Conservation (phyloP, 345 rosid species). For the Cardamine occulta region DNA sequence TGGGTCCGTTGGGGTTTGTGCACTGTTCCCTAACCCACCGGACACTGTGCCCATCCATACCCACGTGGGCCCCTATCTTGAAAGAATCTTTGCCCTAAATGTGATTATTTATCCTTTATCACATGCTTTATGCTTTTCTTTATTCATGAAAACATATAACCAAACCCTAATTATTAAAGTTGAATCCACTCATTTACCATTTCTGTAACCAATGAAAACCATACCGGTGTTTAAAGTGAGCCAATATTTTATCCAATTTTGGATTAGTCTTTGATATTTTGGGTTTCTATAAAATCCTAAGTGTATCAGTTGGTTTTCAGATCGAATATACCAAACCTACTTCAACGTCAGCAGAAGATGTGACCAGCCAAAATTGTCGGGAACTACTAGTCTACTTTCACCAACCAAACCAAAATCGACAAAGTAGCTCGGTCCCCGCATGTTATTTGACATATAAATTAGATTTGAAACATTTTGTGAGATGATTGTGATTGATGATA, state of each 20-base stretch:
- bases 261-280: slow-evolving; percentile 3
- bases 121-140: slow-evolving; percentile 39
- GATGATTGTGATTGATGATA: slow-evolving; percentile 21
- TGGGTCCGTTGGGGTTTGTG: slow-evolving; percentile 72
- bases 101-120: slow-evolving; percentile 33
- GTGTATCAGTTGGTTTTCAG: neutral
- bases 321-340: slow-evolving; percentile 2
- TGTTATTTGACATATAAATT: slow-evolving; percentile 2
- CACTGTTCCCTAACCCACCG: slow-evolving; percentile 64
- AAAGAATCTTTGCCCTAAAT: slow-evolving; percentile 46
- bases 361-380: slow-evolving; percentile 36
- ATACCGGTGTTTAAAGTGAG: neutral
- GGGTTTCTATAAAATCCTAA: neutral
- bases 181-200: slow-evolving; percentile 12
- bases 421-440: slow-evolving; percentile 19
- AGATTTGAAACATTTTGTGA: neutral
- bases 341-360: slow-evolving; percentile 11
- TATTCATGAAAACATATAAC: slow-evolving; percentile 28
- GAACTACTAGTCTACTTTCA: slow-evolving; percentile 7
- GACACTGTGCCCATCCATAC: slow-evolving; percentile 52
- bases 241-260: slow-evolving; percentile 1
- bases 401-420: slow-evolving; percentile 32
- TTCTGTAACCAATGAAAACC: neutral
- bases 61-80: slow-evolving; percentile 36
- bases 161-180: slow-evolving; percentile 13